These are phyloP conservation scores for Zoysia pacifica DNA, from an alignment of 176 grass and related monocot genomes.

Conservation along the genomic window DNA sequence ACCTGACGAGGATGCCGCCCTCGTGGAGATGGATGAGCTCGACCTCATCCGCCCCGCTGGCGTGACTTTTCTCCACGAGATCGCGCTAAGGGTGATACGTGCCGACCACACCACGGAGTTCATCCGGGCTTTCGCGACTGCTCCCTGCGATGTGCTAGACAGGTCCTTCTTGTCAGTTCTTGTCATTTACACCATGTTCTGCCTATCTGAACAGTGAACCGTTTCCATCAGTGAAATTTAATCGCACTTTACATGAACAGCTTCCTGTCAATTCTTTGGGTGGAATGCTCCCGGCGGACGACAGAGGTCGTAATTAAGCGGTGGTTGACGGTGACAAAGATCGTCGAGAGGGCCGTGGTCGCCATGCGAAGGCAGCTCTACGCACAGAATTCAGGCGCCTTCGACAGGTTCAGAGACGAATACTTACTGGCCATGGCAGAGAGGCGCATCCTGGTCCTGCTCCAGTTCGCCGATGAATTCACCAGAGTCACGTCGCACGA, in stretches of 20 bases:
- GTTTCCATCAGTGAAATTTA: not conserved
- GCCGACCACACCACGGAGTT: slow-evolving; percentile 8
- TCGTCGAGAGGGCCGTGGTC: slow-evolving; percentile 17
- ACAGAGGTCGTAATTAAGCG: slow-evolving; percentile 35
- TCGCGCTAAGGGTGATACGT: slow-evolving; percentile 17
- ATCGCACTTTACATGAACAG: not conserved
- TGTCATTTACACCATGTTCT: too few relatives aligned
- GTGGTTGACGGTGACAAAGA: slow-evolving; percentile 23
- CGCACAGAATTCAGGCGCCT: slow-evolving; percentile 20
- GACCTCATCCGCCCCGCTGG: slow-evolving; percentile 5
- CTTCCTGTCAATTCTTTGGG: slow-evolving; percentile 31
- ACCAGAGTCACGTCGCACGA: slow-evolving; percentile 33
- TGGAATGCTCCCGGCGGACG: slow-evolving; percentile 18
- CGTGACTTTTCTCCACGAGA: slow-evolving; percentile 36
- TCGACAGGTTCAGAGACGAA: slow-evolving; percentile 26
- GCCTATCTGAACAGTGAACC: not conserved
- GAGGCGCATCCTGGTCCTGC: slow-evolving; percentile 25
- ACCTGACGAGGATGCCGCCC: not conserved
- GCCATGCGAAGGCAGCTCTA: slow-evolving; percentile 37
- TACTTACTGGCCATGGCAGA: slow-evolving; percentile 29
- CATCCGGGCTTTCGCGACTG: slow-evolving; percentile 11
- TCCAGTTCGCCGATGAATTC: slow-evolving; percentile 32
- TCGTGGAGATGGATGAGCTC: slow-evolving; percentile 23
- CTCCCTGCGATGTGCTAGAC: slow-evolving; percentile 37
- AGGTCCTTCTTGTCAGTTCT: not conserved